phyloP scores from a whole-genome alignment of 345 rosid genomes.

The Mallotus nudiflorus region DNA sequence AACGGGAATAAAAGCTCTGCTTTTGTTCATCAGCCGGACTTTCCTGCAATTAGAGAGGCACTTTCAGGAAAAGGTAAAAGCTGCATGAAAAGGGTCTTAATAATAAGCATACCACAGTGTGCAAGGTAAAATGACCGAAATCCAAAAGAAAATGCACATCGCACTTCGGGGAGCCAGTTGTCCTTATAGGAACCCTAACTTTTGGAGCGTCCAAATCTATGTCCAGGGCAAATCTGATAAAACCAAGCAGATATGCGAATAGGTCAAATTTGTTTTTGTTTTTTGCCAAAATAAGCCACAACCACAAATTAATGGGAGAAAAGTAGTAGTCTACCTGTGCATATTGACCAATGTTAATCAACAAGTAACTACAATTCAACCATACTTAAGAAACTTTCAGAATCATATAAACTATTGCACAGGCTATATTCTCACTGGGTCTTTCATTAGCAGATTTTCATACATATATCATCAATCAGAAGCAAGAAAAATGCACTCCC shows the following conservation, averaged over 20 bases:
- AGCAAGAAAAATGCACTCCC: not conserved
- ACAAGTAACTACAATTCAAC: not conserved
- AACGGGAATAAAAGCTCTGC: constrained; percentile 85
- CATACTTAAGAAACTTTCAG: not conserved
- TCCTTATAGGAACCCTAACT: constrained; percentile 83
- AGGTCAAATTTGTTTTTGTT: constrained; percentile 3
- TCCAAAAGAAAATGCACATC: constrained; percentile 88
- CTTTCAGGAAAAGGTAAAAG: constrained; percentile 23
- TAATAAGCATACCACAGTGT: constrained; percentile 62
- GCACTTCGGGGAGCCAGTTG: constrained; percentile 58
- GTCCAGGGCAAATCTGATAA: constrained; percentile 89
- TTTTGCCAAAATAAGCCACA: not conserved
- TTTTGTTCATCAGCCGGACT: constrained; percentile 67
- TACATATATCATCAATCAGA: not conserved
- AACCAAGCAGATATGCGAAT: constrained; percentile 21
- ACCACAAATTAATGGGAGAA: not conserved
- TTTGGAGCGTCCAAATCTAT: constrained; percentile 99
- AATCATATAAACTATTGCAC: not conserved
- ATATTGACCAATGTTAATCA: not conserved
- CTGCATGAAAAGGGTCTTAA: constrained; percentile 20
- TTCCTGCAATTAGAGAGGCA: constrained; percentile 52
- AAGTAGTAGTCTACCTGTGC: not conserved
- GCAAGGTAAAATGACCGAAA: constrained; percentile 92
- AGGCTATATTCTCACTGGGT: not conserved
- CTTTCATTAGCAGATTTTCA: not conserved